phyloP scores from a whole-genome alignment of 2,329 filamentous ascomycete genomes.

The Epicoccum sorghinum region DNA sequence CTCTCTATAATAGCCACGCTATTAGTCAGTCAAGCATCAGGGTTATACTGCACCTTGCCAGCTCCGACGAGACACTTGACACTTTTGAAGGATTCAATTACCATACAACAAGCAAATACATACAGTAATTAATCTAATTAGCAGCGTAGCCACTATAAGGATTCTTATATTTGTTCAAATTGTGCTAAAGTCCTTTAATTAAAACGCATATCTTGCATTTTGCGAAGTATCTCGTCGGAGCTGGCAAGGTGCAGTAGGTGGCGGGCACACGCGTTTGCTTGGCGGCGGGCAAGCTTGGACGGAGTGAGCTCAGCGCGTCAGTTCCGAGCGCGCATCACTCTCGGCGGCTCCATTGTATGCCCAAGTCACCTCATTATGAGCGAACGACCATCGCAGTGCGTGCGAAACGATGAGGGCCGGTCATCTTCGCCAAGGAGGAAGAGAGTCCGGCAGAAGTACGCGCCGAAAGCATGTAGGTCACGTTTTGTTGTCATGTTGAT shows the following conservation, averaged over 20 bases:
- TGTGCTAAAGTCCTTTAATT: too few relatives aligned
- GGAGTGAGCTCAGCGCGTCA: not conserved
- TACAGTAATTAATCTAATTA: too few relatives aligned
- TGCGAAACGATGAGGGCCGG: slow-evolving; percentile 27
- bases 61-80: too few relatives aligned
- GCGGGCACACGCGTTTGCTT: not conserved
- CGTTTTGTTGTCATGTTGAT: not conserved
- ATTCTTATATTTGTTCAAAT: too few relatives aligned
- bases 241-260: not conserved
- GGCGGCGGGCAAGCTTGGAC: slow-evolving; percentile 4
- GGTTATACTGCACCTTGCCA: too few relatives aligned
- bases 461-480: slow-evolving; percentile 43
- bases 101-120: too few relatives aligned
- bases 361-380: slow-evolving; percentile 30
- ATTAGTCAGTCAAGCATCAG: too few relatives aligned
- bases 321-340: slow-evolving; percentile 10
- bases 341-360: slow-evolving; percentile 13
- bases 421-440: slow-evolving; percentile 44
- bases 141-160: too few relatives aligned
- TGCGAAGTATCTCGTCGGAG: too few relatives aligned
- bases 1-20: too few relatives aligned
- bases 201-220: too few relatives aligned
- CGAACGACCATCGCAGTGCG: slow-evolving; percentile 24
- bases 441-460: slow-evolving; percentile 46
- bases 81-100: too few relatives aligned